Evolutionary conservation across 352 stramenopile species (phyloP), one percentile per base, ranked within the genome.

Genomic region (Thraustochytrium sp.): DNA sequence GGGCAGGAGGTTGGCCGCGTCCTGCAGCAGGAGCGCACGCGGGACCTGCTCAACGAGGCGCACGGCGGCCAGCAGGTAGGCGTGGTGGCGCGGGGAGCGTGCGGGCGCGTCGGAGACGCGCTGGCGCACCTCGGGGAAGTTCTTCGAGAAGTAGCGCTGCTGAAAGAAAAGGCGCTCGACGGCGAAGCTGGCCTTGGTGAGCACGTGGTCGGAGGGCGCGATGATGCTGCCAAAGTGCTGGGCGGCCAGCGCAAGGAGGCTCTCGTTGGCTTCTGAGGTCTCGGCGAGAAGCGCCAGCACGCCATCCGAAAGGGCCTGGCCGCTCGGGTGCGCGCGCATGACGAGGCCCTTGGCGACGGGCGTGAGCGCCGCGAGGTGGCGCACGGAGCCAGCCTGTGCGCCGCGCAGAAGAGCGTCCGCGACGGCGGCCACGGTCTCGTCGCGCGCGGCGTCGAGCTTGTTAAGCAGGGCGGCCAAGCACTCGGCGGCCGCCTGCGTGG

Each of bases 151-250:
- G 51, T 48, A 80, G 34, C 53, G 48, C 53, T 80, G 68, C 13
- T 63, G 68, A 3, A 46, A 80, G 31, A 80, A 72, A 13, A 80
- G 68, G 38, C 48, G 36, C 46, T 80, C 68, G 23, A 18, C n/a
- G 16, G 68, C 68, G 51, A 55, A 51, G 38, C 68, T 55, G 9
- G 48, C 42, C 53, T 64, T 61, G 44, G n/a, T 65, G 68, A 80
- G 68, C n/a, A 51, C 44, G 2, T n/a, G 21, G 9, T n/a, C 42
- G 26, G 23, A 23, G 4, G 68, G 68, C 23, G 31, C 31, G 2
- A 80, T 46, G 26, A 80, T 34, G n/a, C 21, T 51, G 23, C 68
- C 68, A 80, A 80, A 72, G 13, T 46, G 36, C 51, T 64, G 5
- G 13, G 48, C 68, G 13, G 68, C 68, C 5, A 48, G 5, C 44